Conservation (phyloP, 2,329 filamentous ascomycete species). For the Tricladium varicosporioides region DNA sequence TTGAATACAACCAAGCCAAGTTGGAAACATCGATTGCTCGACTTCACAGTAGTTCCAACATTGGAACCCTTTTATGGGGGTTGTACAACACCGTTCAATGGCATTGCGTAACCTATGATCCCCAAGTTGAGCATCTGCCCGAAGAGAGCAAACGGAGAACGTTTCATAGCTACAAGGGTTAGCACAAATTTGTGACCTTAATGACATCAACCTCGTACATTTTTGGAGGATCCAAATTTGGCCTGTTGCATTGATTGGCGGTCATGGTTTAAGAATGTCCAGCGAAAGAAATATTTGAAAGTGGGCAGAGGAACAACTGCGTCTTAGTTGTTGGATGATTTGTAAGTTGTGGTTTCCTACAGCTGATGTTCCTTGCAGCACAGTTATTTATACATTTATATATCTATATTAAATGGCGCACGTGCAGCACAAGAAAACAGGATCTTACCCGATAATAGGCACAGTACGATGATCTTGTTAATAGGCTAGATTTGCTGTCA, state of each 20-base stretch:
- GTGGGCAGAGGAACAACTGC: not conserved
- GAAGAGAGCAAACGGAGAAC: not conserved
- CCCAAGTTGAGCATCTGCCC: not conserved
- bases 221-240: slow-evolving; percentile 3
- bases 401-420: not conserved
- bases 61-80: slow-evolving; percentile 4
- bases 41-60: slow-evolving; percentile 11
- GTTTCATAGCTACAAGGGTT: not conserved
- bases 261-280: slow-evolving; percentile 5
- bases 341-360: not conserved
- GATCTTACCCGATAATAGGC: not conserved
- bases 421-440: not conserved
- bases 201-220: slow-evolving; percentile 5
- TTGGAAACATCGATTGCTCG: slow-evolving; percentile 4
- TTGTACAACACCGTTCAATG: slow-evolving; percentile 5
- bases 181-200: slow-evolving; percentile 1
- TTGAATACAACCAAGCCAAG: slow-evolving; percentile 7
- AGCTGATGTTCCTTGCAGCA: not conserved
- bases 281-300: not conserved
- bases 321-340: not conserved
- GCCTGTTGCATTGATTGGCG: slow-evolving; percentile 8
- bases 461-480: not conserved
- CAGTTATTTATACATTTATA: not conserved
- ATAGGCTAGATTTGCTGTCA: not conserved
- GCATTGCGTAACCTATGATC: not conserved